Evolutionary conservation across 228 moss, liverwort and hornwort species (phyloP), one percentile per base, ranked within the genome.

Genomic region (Sphagnum fallax): DNA sequence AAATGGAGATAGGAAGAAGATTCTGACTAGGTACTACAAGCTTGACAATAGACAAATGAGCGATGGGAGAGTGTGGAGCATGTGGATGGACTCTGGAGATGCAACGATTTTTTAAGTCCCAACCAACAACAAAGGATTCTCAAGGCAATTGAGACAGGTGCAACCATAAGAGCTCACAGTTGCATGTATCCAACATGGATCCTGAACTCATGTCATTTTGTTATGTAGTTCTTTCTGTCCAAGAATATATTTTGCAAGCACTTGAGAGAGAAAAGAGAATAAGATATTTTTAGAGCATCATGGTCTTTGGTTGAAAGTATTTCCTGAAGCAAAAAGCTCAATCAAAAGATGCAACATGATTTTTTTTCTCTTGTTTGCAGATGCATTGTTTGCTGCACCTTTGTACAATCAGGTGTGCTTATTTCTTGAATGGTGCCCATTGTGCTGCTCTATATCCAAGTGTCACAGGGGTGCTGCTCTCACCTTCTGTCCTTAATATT

Each of bases 351-450:
- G 50, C 52, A 6, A 47, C 70, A 55, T n/a, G 16, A 61, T 18
- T 51, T 62, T 64, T 71, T 4, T 51, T 32, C 32, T 32, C 32
- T 32, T 32, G 67, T 15, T 32, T 59, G 67, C 75, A 53, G 90
- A 89, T 71, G 89, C 83, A 68, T 95, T 92, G 95, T 95, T 95
- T 53, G n/a, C 65, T 50, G 67, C 80, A 65, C 82, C 82, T 18
- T 53, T 75, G 9, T 84, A 90, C 6, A 95, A 95, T 64, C 92
- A 95, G 83, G 83, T 83, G 60, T 13, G 74, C 67, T 61, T 71
- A 51, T n/a, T 71, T 74, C 59, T 60, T 53, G 66, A 48, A 11
- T 15, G 11, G 15, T 11, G 59, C 59, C 11, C 12, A 11, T 60
- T 60, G 15, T 11, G 59, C 12, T 11, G 15, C 11, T 60, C 12